Evolutionary conservation across 768 basidiomycete species (phyloP).

Genomic region (Lactarius psammicola): DNA sequence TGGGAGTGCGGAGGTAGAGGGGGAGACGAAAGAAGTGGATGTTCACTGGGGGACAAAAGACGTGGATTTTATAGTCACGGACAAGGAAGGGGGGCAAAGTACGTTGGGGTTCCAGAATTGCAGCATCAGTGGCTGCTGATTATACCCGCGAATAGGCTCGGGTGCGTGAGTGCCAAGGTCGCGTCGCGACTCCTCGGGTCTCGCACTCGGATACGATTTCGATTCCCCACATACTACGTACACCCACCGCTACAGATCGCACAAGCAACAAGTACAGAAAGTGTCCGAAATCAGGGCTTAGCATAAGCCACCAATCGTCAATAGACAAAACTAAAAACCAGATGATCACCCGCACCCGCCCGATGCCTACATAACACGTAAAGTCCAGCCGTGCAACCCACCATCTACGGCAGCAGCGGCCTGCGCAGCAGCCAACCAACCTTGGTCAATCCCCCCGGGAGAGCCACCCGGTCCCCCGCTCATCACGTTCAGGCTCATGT

Average conservation of each 20-base stretch:
- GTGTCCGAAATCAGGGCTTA: neutral
- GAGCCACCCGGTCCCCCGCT: conserved; percentile 43
- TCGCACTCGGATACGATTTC: neutral
- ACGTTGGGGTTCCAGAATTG: conserved; percentile 16
- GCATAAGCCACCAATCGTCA: conserved; percentile 15
- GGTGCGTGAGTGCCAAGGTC: conserved; percentile 8
- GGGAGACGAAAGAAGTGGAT: neutral
- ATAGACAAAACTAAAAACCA: conserved; percentile 14
- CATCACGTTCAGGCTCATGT: conserved; percentile 59
- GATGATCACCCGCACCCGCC: conserved; percentile 18
- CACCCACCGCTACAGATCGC: conserved; percentile 18
- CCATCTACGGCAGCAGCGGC: conserved; percentile 64
- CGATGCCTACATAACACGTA: conserved; percentile 64
- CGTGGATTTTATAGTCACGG: conserved; percentile 9
- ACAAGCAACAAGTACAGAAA: conserved; percentile 13
- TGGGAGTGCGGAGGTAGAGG: conserved; percentile 1
- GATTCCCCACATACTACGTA: conserved; percentile 1
- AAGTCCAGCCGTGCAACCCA: conserved; percentile 72
- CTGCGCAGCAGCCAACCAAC: conserved; percentile 75
- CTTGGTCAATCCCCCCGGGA: conserved; percentile 51
- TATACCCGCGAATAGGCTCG: conserved; percentile 14
- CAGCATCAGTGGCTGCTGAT: conserved; percentile 2
- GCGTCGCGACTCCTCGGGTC: conserved; percentile 17
- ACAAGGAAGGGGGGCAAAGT: conserved; percentile 4
- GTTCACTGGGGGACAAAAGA: neutral